A percentile compares a stretch with the other conserved stretches of the same genome.
These are phyloP conservation scores for Rhododendron ferrugineum DNA, from an alignment of 148 eudicot genomes.

Conservation along the genomic window DNA sequence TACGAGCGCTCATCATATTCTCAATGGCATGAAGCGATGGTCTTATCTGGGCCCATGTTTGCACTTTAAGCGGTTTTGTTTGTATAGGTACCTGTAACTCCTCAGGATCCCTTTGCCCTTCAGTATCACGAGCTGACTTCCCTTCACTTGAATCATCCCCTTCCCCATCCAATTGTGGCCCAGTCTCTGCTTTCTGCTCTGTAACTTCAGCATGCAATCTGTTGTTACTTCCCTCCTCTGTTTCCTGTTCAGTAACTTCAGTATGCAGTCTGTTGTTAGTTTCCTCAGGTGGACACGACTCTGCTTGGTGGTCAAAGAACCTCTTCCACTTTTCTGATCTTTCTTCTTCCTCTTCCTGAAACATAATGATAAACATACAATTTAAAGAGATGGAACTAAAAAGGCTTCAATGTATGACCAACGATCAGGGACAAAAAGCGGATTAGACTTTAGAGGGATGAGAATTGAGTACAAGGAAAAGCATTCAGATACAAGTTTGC, in stretches of 20 bases:
- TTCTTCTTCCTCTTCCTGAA: constrained; percentile 85
- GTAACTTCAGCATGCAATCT: constrained; percentile 22
- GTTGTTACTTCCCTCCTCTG: constrained; percentile 10
- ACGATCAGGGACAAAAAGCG: background rate
- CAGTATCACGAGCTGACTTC: constrained; percentile 23
- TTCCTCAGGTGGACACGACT: constrained; percentile 28
- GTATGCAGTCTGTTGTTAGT: constrained; percentile 17
- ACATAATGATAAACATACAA: background rate
- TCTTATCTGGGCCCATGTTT: constrained; percentile 61
- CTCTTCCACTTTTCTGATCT: constrained; percentile 69
- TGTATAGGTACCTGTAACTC: constrained; percentile 26
- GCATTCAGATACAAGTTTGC: background rate
- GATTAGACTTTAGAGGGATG: background rate
- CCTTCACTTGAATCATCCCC: constrained; percentile 38
- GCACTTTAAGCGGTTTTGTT: constrained; percentile 31
- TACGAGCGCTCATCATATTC: constrained; percentile 48
- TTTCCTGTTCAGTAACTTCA: constrained; percentile 7
- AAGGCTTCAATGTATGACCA: background rate
- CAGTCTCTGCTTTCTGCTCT: constrained; percentile 17
- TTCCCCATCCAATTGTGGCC: constrained; percentile 21
- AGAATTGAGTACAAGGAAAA: background rate
- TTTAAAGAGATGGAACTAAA: background rate
- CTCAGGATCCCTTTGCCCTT: constrained; percentile 25
- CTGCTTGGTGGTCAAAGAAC: constrained; percentile 65
- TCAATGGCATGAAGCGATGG: constrained; percentile 51